Percentiles rank a stretch among this genome's conserved stretches.
Conservation (phyloP, 2,329 filamentous ascomycete species). For the Pseudocercospora musae region DNA sequence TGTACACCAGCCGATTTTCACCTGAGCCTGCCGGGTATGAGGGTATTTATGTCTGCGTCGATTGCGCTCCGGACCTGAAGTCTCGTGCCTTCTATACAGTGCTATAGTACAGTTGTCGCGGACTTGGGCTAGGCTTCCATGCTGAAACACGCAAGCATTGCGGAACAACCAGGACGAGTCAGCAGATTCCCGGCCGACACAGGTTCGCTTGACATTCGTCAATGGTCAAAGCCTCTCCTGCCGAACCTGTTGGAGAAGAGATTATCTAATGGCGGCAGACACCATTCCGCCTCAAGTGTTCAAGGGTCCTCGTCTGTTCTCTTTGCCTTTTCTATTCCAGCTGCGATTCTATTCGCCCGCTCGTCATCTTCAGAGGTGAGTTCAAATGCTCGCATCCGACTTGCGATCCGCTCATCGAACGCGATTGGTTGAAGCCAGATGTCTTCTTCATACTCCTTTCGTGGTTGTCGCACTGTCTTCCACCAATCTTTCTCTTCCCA, state of each 20-base stretch:
- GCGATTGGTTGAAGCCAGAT: conserved; percentile 71
- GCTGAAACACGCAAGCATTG: conserved; percentile 1
- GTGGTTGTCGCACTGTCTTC: conserved; percentile 63
- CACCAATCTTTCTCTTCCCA: conserved; percentile 80
- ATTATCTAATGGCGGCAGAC: neutral
- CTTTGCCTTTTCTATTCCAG: conserved; percentile 18
- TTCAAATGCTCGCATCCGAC: conserved; percentile 77
- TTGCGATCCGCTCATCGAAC: conserved; percentile 70
- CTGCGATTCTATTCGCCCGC: conserved; percentile 50
- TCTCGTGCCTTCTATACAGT: neutral
- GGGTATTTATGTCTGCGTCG: neutral
- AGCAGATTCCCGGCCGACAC: neutral
- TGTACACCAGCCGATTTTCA: neutral
- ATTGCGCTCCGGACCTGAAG: neutral
- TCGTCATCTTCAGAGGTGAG: conserved; percentile 67
- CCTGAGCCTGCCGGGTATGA: neutral
- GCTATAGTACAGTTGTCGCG: neutral
- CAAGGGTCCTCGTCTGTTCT: neutral
- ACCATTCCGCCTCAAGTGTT: neutral
- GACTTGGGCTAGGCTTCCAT: neutral
- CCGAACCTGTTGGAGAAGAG: conserved; percentile 2
- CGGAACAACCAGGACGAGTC: neutral
- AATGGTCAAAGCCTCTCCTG: neutral
- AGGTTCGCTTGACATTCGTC: neutral
- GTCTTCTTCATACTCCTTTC: conserved; percentile 52